Evolutionary conservation across 345 rosid genomes (phyloP).

Genomic region (Nephelium lappaceum): DNA sequence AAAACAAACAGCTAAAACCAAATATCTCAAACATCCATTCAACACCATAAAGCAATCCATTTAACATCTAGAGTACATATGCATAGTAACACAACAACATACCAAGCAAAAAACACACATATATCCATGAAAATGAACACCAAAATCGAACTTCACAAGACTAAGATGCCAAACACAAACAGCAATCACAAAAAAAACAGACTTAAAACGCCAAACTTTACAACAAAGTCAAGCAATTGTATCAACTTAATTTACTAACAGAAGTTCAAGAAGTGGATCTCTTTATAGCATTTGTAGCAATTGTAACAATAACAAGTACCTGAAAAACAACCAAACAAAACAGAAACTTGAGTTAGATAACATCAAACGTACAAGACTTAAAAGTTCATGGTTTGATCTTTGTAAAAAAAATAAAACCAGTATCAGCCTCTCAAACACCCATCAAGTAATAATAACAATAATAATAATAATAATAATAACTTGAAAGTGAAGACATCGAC

Average conservation of each 20-base stretch:
- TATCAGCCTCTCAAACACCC: not conserved
- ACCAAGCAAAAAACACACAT: not conserved
- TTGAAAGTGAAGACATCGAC: not conserved
- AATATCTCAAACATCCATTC: not conserved
- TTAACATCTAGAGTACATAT: not conserved
- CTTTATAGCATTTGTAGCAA: not conserved
- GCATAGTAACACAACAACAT: not conserved
- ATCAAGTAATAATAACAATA: no score
- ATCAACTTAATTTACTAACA: not conserved
- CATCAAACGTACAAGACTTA: not conserved
- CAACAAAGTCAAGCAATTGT: not conserved
- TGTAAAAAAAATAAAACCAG: not conserved
- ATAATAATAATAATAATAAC: no score
- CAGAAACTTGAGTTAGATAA: not conserved
- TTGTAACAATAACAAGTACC: conserved; percentile 1
- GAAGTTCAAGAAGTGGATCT: not conserved
- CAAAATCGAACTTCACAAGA: not conserved
- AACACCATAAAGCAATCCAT: not conserved
- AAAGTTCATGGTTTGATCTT: not conserved
- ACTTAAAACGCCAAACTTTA: not conserved
- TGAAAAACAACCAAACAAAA: not conserved
- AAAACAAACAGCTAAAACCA: not conserved
- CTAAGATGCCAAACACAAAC: not conserved
- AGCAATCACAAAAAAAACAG: not conserved
- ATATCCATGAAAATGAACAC: not conserved